Evolutionary conservation across 805 yeast genomes (phyloP).

Genomic region (Saccharomycopsis sp.): DNA sequence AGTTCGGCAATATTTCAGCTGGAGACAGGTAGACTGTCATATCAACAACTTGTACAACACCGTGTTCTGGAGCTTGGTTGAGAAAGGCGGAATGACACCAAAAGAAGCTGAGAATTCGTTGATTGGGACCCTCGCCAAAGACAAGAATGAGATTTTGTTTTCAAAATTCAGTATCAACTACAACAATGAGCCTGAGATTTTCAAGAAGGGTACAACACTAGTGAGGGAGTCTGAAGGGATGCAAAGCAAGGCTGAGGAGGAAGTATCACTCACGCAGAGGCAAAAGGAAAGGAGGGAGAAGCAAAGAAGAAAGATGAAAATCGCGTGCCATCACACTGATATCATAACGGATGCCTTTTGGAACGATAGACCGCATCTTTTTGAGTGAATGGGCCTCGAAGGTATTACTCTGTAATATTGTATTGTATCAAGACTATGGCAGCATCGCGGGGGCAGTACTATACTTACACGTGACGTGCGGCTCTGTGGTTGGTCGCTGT

Average conservation of each 20-base stretch:
- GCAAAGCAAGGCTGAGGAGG: slow-evolving; percentile 1
- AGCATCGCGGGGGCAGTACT: no score
- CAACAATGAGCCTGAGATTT: slow-evolving; percentile 83
- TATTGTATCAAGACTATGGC: no score
- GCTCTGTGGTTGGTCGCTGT: no score
- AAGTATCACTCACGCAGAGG: slow-evolving; percentile 28
- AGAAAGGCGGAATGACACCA: slow-evolving; percentile 57
- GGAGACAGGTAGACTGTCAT: slow-evolving; percentile 97
- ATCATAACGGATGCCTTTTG: slow-evolving; percentile 59
- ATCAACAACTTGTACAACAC: slow-evolving; percentile 93
- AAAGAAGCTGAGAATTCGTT: slow-evolving; percentile 73
- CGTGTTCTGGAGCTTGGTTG: slow-evolving; percentile 79
- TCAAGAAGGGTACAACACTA: slow-evolving; percentile 69
- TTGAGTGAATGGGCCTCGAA: not conserved
- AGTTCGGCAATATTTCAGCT: slow-evolving; percentile 74
- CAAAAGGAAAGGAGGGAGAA: slow-evolving; percentile 45
- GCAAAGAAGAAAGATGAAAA: slow-evolving; percentile 37
- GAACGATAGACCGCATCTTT: slow-evolving; percentile 35
- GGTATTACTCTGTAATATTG: slow-evolving; percentile 20
- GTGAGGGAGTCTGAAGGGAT: slow-evolving; percentile 35
- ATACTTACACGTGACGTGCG: no score
- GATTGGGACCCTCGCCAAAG: slow-evolving; percentile 70
- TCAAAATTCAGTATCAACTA: slow-evolving; percentile 75
- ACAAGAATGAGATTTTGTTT: slow-evolving; percentile 84
- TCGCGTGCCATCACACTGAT: slow-evolving; percentile 46